These are phyloP conservation scores for Hemisphaericaspora lyxosophila DNA, from an alignment of 1,139 yeast species.

Conservation along the genomic window DNA sequence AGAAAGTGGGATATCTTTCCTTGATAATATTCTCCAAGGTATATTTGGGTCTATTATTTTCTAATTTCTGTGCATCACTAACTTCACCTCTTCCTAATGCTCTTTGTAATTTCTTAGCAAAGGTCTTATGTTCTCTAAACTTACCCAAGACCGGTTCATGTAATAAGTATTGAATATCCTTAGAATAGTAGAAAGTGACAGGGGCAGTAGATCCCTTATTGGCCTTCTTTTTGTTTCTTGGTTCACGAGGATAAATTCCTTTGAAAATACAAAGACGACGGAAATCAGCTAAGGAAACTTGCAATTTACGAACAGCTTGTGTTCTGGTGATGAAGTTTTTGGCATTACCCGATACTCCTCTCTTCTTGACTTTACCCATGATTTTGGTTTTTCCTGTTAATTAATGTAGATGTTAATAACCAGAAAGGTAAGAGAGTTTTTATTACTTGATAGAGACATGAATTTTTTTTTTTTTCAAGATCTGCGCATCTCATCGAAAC, in stretches of 20 bases:
- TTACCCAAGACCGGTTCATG: constrained; percentile 93
- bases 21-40: constrained; percentile 87
- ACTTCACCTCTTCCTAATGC: constrained; percentile 94
- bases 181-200: constrained; percentile 87
- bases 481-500: neutral
- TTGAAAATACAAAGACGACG: constrained; percentile 96
- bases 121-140: constrained; percentile 94
- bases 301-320: constrained; percentile 90
- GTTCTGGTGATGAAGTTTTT: constrained; percentile 91
- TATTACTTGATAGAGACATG: neutral
- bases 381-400: no score
- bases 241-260: constrained; percentile 96
- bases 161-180: constrained; percentile 90
- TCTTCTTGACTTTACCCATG: constrained; percentile 59
- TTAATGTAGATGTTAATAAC: no score
- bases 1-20: constrained; percentile 92
- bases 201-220: constrained; percentile 97
- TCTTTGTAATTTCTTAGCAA: constrained; percentile 84
- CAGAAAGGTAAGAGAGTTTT: no score
- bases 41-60: constrained; percentile 77
- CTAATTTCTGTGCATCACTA: constrained; percentile 82
- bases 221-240: constrained; percentile 93
- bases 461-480: neutral
- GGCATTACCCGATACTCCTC: constrained; percentile 85
- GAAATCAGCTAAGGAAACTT: constrained; percentile 95